phyloP scores from a whole-genome alignment of 495 filamentous ascomycete species.

The Talaromyces trachyspermus region DNA sequence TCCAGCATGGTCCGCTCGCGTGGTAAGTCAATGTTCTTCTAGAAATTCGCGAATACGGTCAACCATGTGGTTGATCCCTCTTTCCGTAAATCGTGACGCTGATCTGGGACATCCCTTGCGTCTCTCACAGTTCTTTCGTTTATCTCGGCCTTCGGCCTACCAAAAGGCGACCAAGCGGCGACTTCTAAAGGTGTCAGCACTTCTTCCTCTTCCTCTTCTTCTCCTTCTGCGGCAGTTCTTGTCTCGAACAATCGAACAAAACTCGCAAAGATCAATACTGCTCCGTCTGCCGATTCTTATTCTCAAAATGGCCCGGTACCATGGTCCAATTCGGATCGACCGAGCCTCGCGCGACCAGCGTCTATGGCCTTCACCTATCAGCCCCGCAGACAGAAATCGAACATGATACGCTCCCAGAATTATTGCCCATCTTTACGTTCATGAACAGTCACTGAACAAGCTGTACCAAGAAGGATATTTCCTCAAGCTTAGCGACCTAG shows the following conservation, averaged over 20 bases:
- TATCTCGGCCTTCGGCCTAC: constrained; percentile 52
- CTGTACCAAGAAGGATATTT: constrained; percentile 98
- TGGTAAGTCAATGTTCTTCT: constrained; percentile 23
- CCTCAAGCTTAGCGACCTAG: constrained; percentile 87
- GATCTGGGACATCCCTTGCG: constrained; percentile 21
- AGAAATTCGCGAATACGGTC: background rate
- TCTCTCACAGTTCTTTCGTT: constrained; percentile 51
- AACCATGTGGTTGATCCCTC: background rate
- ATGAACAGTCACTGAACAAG: constrained; percentile 95
- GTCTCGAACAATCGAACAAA: constrained; percentile 5
- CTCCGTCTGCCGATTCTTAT: background rate
- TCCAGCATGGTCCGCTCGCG: constrained; percentile 35
- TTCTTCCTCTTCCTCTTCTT: no score
- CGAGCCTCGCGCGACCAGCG: constrained; percentile 43
- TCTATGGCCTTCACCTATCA: constrained; percentile 74
- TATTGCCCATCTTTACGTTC: constrained; percentile 88
- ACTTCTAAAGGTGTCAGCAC: constrained; percentile 33
- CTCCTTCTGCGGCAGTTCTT: no score
- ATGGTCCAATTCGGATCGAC: constrained; percentile 20
- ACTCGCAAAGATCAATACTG: background rate
- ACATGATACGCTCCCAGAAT: constrained; percentile 79
- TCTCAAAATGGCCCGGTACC: background rate
- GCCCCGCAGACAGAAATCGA: constrained; percentile 81
- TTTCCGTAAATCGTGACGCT: constrained; percentile 3
- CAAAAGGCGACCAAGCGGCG: constrained; percentile 10